Evolutionary conservation across 2,329 filamentous ascomycete species (phyloP), one percentile per base, ranked within the genome.

Genomic region (Immersiporthe knoxdaviesiana): DNA sequence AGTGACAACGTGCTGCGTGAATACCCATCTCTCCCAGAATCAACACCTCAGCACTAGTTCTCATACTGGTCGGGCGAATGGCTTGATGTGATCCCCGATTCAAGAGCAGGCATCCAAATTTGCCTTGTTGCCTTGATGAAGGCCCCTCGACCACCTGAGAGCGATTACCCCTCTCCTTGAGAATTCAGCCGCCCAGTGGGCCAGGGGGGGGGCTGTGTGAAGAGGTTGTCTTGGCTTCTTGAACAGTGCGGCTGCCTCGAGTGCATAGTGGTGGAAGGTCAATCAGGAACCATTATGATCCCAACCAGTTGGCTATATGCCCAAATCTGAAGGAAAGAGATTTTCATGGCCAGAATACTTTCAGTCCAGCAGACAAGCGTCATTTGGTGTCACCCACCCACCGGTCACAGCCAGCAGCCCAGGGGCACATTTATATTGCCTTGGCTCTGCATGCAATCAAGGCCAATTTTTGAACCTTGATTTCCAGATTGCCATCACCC

Each of bases 41-140:
- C 16, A 59, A 32, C 18, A 37, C 21, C 11, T n/a, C 8, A 3
- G n/a, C 7, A 32, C 7, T 37, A 30, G 11, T 1, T 18, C 5
- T 3, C 56, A 59, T 59, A 59, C 56, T 37, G 56, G 18, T 37
- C 56, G 56, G 56, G 56, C 56, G 1, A 59, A 59, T 32, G 8
- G 27, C 24, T 30, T 18, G 7, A 56, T 30, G 27, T 27, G 8
- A 32, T 30, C 12, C 52, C 12, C 52, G 14, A 30, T 59, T 37
- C 18, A 1, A 24, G 30, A 21, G 3, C 37, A 59, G 32, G 32
- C 32, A 21, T 11, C 27, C n/a, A n/a, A 35, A 8, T 37, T 12
- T 59, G 56, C 56, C 56, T 59, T 3, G 18, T 59, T 32, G 27
- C 54, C 54, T 58, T 58, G n/a, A n/a, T n/a, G n/a, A n/a, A n/a